These are phyloP conservation scores for Agapanthus africanus DNA, from an alignment of 106 monocot genomes.

Conservation along the genomic window DNA sequence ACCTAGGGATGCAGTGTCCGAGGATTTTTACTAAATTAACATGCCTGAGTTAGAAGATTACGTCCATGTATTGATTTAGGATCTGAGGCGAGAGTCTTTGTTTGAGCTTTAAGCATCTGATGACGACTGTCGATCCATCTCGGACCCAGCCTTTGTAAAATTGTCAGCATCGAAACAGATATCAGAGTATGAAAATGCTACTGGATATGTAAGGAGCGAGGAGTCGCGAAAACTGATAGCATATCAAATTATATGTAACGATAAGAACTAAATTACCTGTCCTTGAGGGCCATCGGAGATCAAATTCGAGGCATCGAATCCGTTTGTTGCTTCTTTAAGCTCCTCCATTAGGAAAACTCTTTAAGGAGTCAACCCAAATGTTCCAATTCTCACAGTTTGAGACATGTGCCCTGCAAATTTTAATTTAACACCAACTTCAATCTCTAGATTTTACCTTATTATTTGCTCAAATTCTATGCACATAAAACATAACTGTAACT, in stretches of 20 bases:
- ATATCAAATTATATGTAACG: background rate
- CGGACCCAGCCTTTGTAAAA: slow-evolving; percentile 56
- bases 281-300: slow-evolving; percentile 35
- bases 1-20: slow-evolving; percentile 61
- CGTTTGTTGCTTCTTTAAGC: slow-evolving; percentile 59
- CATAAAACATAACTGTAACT: slow-evolving; percentile 17
- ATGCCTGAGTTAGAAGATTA: slow-evolving; percentile 64
- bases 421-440: background rate
- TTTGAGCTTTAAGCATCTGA: slow-evolving; percentile 64
- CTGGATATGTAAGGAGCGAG: background rate
- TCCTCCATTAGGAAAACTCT: slow-evolving; percentile 57
- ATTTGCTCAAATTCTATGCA: background rate
- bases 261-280: slow-evolving; percentile 46
- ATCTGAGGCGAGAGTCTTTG: slow-evolving; percentile 48
- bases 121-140: slow-evolving; percentile 46
- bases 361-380: slow-evolving; percentile 41
- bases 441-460: background rate
- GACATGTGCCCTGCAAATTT: slow-evolving; percentile 51
- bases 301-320: slow-evolving; percentile 48
- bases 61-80: slow-evolving; percentile 60
- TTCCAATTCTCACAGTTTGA: slow-evolving; percentile 42
- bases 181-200: background rate
- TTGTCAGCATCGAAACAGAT: slow-evolving; percentile 21
- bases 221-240: background rate
- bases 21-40: slow-evolving; percentile 76